Conservation (phyloP, 2,329 filamentous ascomycete genomes). For the Diaporthe sp. region DNA sequence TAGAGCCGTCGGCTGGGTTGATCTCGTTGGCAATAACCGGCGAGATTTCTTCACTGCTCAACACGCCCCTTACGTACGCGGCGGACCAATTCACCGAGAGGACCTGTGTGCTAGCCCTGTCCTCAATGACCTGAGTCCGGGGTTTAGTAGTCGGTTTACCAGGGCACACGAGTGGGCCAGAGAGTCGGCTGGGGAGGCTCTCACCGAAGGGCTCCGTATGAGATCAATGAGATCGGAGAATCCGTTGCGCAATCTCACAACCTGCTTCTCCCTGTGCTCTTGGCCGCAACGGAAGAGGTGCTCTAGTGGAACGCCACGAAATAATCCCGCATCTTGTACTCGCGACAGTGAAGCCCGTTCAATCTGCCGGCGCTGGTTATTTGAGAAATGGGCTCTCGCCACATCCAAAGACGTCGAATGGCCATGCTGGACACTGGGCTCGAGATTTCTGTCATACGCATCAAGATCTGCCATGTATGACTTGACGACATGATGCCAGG, state of each 20-base stretch:
- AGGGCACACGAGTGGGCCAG: background rate
- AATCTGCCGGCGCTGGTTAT: slow-evolving; percentile 46
- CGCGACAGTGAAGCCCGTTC: slow-evolving; percentile 59
- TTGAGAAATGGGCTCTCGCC: background rate
- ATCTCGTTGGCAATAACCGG: slow-evolving; percentile 58
- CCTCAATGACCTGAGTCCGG: background rate
- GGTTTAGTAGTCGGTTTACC: background rate
- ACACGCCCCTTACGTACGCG: slow-evolving; percentile 42
- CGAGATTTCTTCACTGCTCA: slow-evolving; percentile 44
- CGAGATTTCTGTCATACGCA: slow-evolving; percentile 43
- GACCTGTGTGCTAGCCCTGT: slow-evolving; percentile 45
- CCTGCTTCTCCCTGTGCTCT: slow-evolving; percentile 46
- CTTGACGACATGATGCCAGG: slow-evolving; percentile 58
- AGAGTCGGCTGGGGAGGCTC: background rate
- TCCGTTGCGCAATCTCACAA: slow-evolving; percentile 51
- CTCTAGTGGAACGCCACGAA: slow-evolving; percentile 49
- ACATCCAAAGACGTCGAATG: background rate
- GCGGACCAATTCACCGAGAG: slow-evolving; percentile 57
- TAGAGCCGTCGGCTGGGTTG: slow-evolving; percentile 30
- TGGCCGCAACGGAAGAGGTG: slow-evolving; percentile 51
- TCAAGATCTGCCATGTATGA: slow-evolving; percentile 56
- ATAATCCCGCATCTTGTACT: slow-evolving; percentile 56
- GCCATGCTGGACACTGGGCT: background rate
- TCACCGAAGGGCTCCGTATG: slow-evolving; percentile 7
- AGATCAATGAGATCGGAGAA: slow-evolving; percentile 47